A percentile compares a stretch with the other conserved stretches of the same genome.
phyloP scores from a whole-genome alignment of 1,284 basidiomycete species.

The Ceraceosorus guamensis region DNA sequence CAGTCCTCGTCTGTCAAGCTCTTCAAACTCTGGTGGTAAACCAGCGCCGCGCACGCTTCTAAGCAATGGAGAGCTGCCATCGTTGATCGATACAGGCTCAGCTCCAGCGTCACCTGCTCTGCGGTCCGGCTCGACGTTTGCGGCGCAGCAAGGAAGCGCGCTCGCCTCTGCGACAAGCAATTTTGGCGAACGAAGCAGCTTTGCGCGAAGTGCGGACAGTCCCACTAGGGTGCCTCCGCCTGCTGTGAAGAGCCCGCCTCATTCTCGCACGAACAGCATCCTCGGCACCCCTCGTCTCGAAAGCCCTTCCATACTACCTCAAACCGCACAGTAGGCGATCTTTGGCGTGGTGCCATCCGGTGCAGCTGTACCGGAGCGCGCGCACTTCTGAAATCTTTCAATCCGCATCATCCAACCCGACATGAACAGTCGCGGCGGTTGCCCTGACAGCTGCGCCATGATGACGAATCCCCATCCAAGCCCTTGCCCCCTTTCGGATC shows the following conservation, averaged over 20 bases:
- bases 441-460: too few relatives aligned
- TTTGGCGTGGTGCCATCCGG: too few relatives aligned
- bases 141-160: conserved; percentile 1
- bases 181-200: too few relatives aligned
- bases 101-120: not conserved
- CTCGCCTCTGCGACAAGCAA: not conserved
- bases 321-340: too few relatives aligned
- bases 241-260: not conserved
- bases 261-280: not conserved
- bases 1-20: not conserved
- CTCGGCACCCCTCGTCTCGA: not conserved
- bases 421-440: too few relatives aligned
- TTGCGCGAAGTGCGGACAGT: too few relatives aligned
- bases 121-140: not conserved
- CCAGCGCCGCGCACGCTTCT: not conserved
- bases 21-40: not conserved
- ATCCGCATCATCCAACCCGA: too few relatives aligned
- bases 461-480: too few relatives aligned
- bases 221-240: not conserved
- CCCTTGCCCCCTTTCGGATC: too few relatives aligned
- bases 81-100: conserved; percentile 6
- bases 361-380: too few relatives aligned
- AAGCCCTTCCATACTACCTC: too few relatives aligned
- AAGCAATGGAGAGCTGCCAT: conserved; percentile 1
- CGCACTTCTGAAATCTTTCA: too few relatives aligned